These are phyloP conservation scores for Fraxinus sp. DNA, from an alignment of 305 asterid genomes.

Conservation along the genomic window DNA sequence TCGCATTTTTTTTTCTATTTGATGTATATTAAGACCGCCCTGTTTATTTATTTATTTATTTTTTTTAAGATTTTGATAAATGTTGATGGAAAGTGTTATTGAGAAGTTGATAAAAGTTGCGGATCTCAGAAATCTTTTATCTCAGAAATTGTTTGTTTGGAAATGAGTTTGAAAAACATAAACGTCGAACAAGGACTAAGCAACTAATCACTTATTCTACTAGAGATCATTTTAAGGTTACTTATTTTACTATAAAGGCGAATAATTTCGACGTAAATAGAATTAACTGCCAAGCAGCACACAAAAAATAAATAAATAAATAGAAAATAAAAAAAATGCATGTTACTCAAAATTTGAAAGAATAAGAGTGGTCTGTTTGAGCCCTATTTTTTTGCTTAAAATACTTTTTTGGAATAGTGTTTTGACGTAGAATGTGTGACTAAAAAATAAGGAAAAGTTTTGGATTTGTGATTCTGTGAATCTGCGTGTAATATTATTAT, in stretches of 20 bases:
- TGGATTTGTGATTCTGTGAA: too few species aligned
- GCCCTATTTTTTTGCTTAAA: too few species aligned
- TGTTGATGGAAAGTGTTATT: background rate
- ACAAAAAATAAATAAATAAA: too few species aligned
- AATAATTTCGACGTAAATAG: background rate
- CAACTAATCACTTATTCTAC: background rate
- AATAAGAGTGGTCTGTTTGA: background rate
- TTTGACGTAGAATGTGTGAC: too few species aligned
- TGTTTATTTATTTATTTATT: too few species aligned
- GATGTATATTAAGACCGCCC: background rate
- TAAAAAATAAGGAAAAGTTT: too few species aligned
- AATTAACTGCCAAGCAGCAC: background rate
- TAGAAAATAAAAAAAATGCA: background rate
- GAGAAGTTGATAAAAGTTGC: too few species aligned
- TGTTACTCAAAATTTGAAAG: background rate
- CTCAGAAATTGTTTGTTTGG: background rate
- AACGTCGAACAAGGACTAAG: background rate
- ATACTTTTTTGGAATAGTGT: too few species aligned
- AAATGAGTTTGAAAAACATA: too few species aligned
- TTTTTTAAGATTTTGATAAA: background rate
- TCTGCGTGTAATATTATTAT: too few species aligned
- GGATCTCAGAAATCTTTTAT: too few species aligned
- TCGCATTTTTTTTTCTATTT: background rate
- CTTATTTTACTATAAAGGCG: background rate
- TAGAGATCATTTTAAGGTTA: background rate